Evolutionary conservation across 2,329 filamentous ascomycete genomes (phyloP).

Genomic region (Trichoderma hamatum): DNA sequence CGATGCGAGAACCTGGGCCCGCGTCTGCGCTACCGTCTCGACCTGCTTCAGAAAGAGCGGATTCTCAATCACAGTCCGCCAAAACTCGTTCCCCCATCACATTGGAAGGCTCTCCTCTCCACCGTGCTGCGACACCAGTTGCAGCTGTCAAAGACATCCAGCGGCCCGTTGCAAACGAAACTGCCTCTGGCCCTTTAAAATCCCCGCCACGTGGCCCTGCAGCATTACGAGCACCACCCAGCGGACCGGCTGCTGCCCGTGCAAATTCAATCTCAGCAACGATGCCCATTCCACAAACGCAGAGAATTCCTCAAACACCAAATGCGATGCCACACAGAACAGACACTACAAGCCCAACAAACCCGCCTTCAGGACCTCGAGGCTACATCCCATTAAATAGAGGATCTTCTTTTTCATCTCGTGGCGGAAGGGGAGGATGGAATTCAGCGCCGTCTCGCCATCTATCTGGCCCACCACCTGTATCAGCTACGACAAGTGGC

Average conservation of each 20-base stretch:
- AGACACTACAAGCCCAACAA: slow-evolving; percentile 50
- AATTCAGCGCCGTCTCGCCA: slow-evolving; percentile 40
- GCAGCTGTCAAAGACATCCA: slow-evolving; percentile 36
- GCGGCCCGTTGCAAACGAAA: slow-evolving; percentile 36
- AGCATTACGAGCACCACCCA: slow-evolving; percentile 55
- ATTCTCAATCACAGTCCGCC: slow-evolving; percentile 53
- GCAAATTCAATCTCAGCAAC: slow-evolving; percentile 45
- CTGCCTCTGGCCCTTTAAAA: slow-evolving; percentile 37
- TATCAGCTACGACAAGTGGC: slow-evolving; percentile 47
- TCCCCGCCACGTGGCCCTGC: slow-evolving; percentile 61
- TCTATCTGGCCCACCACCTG: slow-evolving; percentile 40
- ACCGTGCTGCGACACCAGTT: slow-evolving; percentile 32
- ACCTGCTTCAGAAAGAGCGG: slow-evolving; percentile 55
- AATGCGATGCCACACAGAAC: slow-evolving; percentile 40
- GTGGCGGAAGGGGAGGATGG: slow-evolving; percentile 52
- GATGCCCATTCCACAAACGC: slow-evolving; percentile 41
- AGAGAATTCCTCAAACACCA: slow-evolving; percentile 42
- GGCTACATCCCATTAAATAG: slow-evolving; percentile 53
- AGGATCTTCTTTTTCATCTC: slow-evolving; percentile 46
- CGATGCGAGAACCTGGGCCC: slow-evolving; percentile 52
- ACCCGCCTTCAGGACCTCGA: slow-evolving; percentile 58
- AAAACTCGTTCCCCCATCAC: slow-evolving; percentile 52
- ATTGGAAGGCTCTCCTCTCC: slow-evolving; percentile 45
- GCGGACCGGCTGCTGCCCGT: slow-evolving; percentile 45
- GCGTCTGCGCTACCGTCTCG: slow-evolving; percentile 56